Evolutionary conservation across 2,329 filamentous ascomycete species (phyloP).

Genomic region (Calonectria henricotiae): DNA sequence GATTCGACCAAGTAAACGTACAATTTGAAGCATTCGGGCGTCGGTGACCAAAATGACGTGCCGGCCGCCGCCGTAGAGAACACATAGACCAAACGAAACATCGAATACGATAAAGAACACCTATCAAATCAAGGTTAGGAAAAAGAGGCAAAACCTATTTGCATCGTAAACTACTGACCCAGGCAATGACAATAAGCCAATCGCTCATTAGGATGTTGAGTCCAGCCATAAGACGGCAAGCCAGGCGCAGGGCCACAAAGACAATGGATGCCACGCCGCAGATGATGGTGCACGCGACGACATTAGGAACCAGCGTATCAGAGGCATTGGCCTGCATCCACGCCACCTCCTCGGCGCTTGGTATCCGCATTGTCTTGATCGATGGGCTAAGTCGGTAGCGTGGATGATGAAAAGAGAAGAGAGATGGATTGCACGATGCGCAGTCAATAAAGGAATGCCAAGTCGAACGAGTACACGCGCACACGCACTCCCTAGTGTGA

Average conservation of each 20-base stretch:
- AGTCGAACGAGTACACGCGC: neutral
- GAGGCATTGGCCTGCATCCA: slow-evolving; percentile 9
- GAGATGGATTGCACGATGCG: neutral
- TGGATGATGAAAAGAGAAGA: neutral
- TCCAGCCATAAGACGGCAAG: neutral
- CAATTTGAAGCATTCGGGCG: slow-evolving; percentile 19
- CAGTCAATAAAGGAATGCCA: neutral
- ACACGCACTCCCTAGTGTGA: neutral
- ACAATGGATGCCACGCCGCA: neutral
- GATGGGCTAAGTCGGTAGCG: slow-evolving; percentile 18
- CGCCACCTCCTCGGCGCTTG: slow-evolving; percentile 6
- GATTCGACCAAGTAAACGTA: neutral
- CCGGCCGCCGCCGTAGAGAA: slow-evolving; percentile 17
- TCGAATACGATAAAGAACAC: slow-evolving; percentile 20
- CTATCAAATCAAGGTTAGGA: neutral
- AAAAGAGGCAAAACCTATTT: neutral
- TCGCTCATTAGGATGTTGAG: neutral
- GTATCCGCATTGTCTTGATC: slow-evolving; percentile 3
- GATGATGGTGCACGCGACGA: slow-evolving; percentile 19
- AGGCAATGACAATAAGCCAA: slow-evolving; percentile 22
- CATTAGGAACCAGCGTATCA: slow-evolving; percentile 15
- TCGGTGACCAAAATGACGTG: slow-evolving; percentile 16
- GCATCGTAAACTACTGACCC: neutral
- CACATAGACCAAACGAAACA: neutral
- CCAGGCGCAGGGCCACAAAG: neutral